These are phyloP conservation scores for Botrytis fragariae DNA, from an alignment of 2,329 filamentous ascomycete species.

Conservation along the genomic window DNA sequence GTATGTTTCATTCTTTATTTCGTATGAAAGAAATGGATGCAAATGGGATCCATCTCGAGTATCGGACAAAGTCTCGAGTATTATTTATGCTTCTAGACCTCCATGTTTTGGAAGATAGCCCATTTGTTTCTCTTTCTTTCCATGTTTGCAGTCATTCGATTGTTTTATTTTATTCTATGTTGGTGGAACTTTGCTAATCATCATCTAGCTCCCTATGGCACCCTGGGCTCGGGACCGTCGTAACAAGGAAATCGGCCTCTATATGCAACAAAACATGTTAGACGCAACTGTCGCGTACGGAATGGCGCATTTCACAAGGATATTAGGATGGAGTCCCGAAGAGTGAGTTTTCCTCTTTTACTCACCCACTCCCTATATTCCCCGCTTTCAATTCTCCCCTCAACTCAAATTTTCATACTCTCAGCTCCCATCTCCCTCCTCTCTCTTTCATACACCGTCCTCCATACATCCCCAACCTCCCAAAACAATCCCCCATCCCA, in stretches of 20 bases:
- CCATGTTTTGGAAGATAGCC: not conserved
- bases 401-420: not conserved
- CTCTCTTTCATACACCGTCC: not conserved
- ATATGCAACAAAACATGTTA: constrained; percentile 31
- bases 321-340: constrained; percentile 32
- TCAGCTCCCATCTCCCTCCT: not conserved
- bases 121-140: not conserved
- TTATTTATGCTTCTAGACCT: no score
- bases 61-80: no score
- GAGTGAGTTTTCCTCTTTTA: constrained; percentile 21
- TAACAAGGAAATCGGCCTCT: constrained; percentile 36
- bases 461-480: not conserved
- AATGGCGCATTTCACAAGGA: constrained; percentile 30
- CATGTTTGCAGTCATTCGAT: not conserved
- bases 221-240: constrained; percentile 43
- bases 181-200: not conserved
- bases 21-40: not conserved
- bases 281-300: constrained; percentile 24
- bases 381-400: not conserved
- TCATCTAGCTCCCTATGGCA: constrained; percentile 22
- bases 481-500: not conserved
- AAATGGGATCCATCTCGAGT: not conserved
- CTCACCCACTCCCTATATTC: not conserved
- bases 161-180: not conserved
- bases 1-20: not conserved